Percentiles rank a stretch among this genome's conserved stretches.
These are phyloP conservation scores for Colletotrichum sp. DNA, from an alignment of 2,329 filamentous ascomycete genomes.

Conservation along the genomic window DNA sequence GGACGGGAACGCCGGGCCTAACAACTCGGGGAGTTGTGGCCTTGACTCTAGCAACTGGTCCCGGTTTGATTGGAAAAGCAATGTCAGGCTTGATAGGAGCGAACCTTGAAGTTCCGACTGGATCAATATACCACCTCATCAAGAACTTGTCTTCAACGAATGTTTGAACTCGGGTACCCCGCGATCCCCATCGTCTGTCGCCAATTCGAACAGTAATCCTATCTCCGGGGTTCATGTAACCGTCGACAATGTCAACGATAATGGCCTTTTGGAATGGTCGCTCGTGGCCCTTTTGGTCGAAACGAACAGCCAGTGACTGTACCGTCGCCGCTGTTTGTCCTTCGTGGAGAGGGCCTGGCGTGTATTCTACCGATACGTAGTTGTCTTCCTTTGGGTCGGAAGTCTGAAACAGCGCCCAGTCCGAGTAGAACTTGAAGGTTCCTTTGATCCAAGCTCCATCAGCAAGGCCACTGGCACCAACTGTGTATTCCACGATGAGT, in stretches of 20 bases:
- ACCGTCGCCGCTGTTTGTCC: slow-evolving; percentile 37
- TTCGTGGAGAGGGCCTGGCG: slow-evolving; percentile 26
- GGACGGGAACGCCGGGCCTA: slow-evolving; percentile 21
- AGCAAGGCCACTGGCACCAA: slow-evolving; percentile 34
- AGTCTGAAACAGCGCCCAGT: slow-evolving; percentile 40
- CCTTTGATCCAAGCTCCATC: slow-evolving; percentile 42
- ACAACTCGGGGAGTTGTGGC: slow-evolving; percentile 25
- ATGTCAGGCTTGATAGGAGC: slow-evolving; percentile 38
- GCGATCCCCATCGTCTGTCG: slow-evolving; percentile 33
- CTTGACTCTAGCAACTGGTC: slow-evolving; percentile 24
- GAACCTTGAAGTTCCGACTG: slow-evolving; percentile 38
- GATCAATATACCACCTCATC: slow-evolving; percentile 41
- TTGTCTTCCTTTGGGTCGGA: slow-evolving; percentile 32
- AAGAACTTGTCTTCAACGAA: slow-evolving; percentile 37
- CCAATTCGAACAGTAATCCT: slow-evolving; percentile 36
- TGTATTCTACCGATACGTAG: slow-evolving; percentile 37
- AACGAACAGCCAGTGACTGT: slow-evolving; percentile 34
- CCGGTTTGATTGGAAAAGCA: slow-evolving; percentile 27
- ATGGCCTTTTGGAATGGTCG: slow-evolving; percentile 42
- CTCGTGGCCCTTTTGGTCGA: slow-evolving; percentile 43
- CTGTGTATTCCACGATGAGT: slow-evolving; percentile 29
- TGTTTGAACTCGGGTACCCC: slow-evolving; percentile 36
- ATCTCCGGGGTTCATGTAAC: slow-evolving; percentile 39
- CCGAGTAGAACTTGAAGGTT: slow-evolving; percentile 42
- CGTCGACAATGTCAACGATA: slow-evolving; percentile 39